Percentiles rank a stretch among this genome's conserved stretches.
Evolutionary conservation across 2,329 filamentous ascomycete genomes (phyloP).

Genomic region (Penicillium sp.): DNA sequence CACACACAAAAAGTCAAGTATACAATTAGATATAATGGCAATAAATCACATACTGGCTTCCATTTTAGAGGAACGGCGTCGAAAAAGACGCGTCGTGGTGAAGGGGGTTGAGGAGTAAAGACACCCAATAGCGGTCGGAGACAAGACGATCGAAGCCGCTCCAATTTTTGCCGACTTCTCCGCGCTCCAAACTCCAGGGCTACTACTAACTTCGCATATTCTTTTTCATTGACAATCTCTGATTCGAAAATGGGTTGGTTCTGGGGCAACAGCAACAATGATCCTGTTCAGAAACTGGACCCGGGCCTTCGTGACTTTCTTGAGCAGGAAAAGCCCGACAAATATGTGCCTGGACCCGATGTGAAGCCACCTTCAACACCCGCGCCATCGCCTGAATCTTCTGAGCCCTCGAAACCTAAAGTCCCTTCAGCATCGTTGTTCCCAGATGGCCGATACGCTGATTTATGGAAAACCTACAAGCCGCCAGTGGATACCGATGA

Average conservation of each 20-base stretch:
- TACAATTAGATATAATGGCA: background rate
- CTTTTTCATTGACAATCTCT: background rate
- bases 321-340: constrained; percentile 74
- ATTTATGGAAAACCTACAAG: constrained; percentile 90
- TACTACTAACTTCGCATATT: background rate
- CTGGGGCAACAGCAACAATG: constrained; percentile 56
- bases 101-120: constrained; percentile 19
- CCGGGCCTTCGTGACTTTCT: constrained; percentile 81
- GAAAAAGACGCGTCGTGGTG: constrained; percentile 36
- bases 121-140: constrained; percentile 20
- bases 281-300: constrained; percentile 74
- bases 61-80: constrained; percentile 38
- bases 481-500: constrained; percentile 66
- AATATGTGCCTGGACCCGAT: constrained; percentile 53
- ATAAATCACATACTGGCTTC: constrained; percentile 36
- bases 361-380: constrained; percentile 26
- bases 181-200: constrained; percentile 11
- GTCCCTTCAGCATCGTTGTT: constrained; percentile 57
- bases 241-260: constrained; percentile 60
- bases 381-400: constrained; percentile 19
- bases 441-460: constrained; percentile 71
- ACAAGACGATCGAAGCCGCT: constrained; percentile 21
- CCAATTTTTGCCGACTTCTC: constrained; percentile 29
- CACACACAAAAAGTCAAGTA: no score
- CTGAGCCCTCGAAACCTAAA: constrained; percentile 34